phyloP scores from a whole-genome alignment of 2,329 filamentous ascomycete genomes.

The Nemania sp. region DNA sequence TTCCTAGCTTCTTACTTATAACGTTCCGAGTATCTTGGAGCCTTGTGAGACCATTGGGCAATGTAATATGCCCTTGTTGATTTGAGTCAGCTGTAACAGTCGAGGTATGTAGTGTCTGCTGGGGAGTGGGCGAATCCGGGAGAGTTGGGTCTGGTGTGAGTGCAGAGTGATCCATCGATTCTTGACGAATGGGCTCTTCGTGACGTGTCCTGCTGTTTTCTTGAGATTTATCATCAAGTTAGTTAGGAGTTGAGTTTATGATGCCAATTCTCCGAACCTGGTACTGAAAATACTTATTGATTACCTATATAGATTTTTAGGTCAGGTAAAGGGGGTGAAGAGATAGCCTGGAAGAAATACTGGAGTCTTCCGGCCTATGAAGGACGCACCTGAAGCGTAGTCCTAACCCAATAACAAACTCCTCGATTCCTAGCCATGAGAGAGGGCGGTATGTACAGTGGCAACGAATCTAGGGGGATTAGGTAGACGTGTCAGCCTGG shows the following conservation, averaged over 20 bases:
- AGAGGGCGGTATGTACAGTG: not conserved
- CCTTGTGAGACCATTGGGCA: not conserved
- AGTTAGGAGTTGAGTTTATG: not conserved
- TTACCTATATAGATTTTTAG: constrained; percentile 3
- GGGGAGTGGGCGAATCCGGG: too few species aligned
- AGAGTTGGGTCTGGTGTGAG: too few species aligned
- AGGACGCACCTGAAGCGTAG: constrained; percentile 4
- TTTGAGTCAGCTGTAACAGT: not conserved
- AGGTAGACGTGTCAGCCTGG: constrained; percentile 13
- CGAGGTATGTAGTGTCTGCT: not conserved
- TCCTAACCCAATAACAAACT: constrained; percentile 11
- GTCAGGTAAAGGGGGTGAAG: constrained; percentile 1
- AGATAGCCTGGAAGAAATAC: not conserved
- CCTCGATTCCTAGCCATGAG: constrained; percentile 1
- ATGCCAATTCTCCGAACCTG: not conserved
- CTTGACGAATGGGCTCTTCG: too few species aligned
- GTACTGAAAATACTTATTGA: constrained; percentile 6
- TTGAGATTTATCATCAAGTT: not conserved
- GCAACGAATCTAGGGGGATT: not conserved
- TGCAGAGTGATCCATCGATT: too few species aligned
- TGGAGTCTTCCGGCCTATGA: not conserved
- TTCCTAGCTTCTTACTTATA: not conserved
- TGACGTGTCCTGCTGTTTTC: too few species aligned
- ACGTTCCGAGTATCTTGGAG: not conserved
- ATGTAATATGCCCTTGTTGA: not conserved